These are phyloP conservation scores for Jamesozyma jinghongensis DNA, from an alignment of 805 yeast species.

Conservation along the genomic window DNA sequence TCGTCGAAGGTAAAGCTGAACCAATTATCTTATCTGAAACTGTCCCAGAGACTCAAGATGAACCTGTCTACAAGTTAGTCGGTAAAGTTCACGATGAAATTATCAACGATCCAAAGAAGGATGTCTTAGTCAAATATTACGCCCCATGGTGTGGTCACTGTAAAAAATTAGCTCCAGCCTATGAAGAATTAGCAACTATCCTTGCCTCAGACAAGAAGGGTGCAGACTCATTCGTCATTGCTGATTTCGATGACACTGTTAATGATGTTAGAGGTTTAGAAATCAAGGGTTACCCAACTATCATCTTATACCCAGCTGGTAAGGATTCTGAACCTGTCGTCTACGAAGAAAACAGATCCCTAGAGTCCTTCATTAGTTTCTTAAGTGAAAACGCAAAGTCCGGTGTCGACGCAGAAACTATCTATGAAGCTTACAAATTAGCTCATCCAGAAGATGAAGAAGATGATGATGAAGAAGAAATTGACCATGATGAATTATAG, in stretches of 20 bases:
- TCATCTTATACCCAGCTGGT: constrained; percentile 84
- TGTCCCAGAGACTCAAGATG: constrained; percentile 74
- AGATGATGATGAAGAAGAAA: constrained; percentile 13
- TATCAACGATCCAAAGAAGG: constrained; percentile 48
- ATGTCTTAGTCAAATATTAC: constrained; percentile 79
- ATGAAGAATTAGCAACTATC: constrained; percentile 74
- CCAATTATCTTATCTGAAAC: constrained; percentile 80
- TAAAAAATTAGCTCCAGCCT: constrained; percentile 81
- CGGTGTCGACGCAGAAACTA: constrained; percentile 45
- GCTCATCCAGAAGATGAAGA: constrained; percentile 13
- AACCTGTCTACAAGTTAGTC: constrained; percentile 66
- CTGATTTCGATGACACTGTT: constrained; percentile 81
- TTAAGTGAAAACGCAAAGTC: constrained; percentile 58
- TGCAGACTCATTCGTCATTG: constrained; percentile 54
- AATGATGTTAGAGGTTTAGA: constrained; percentile 74
- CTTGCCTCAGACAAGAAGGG: constrained; percentile 44
- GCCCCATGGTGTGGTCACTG: constrained; percentile 99
- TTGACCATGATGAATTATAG: constrained; percentile 30
- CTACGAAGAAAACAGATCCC: constrained; percentile 63
- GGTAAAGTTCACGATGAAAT: constrained; percentile 73
- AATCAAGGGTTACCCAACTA: constrained; percentile 88
- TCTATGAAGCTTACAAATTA: constrained; percentile 20
- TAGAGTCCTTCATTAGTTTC: constrained; percentile 63
- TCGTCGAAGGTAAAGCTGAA: constrained; percentile 50
- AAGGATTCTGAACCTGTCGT: constrained; percentile 56